Evolutionary conservation across 2,329 filamentous ascomycete genomes (phyloP).

Genomic region (Cladophialophora chaetospira): DNA sequence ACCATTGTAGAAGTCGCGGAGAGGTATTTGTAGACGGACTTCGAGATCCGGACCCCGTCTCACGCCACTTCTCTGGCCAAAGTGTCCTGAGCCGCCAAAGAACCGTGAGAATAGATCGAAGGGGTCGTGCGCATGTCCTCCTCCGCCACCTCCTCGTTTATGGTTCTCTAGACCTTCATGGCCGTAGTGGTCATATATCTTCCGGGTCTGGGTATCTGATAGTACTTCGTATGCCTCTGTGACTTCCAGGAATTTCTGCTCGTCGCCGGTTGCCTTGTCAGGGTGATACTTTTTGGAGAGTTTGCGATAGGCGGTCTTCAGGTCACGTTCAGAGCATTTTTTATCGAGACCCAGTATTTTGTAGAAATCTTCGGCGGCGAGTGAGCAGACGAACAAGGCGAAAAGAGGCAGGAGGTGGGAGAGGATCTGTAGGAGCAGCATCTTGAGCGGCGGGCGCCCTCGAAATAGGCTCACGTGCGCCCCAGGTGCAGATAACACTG

Average conservation of each 20-base stretch:
- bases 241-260: constrained; percentile 90
- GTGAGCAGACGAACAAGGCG: constrained; percentile 21
- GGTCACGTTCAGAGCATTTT: constrained; percentile 78
- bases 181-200: constrained; percentile 92
- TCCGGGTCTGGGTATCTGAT: constrained; percentile 73
- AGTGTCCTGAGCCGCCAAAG: constrained; percentile 90
- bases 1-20: constrained; percentile 92
- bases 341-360: constrained; percentile 80
- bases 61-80: constrained; percentile 64
- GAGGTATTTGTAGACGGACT: constrained; percentile 73
- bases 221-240: constrained; percentile 95
- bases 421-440: constrained; percentile 28
- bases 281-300: constrained; percentile 96
- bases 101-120: constrained; percentile 97
- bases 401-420: constrained; percentile 26
- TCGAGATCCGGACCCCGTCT: constrained; percentile 82
- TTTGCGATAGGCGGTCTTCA: constrained; percentile 90
- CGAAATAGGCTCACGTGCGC: too few species aligned
- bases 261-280: constrained; percentile 89
- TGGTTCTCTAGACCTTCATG: constrained; percentile 87
- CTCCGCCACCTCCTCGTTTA: constrained; percentile 68
- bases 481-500: too few species aligned
- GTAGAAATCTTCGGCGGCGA: constrained; percentile 47
- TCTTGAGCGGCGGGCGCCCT: constrained; percentile 14
- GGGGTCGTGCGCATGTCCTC: constrained; percentile 69